phyloP scores from a whole-genome alignment of 2,329 filamentous ascomycete species.

The Fusarium sp. region DNA sequence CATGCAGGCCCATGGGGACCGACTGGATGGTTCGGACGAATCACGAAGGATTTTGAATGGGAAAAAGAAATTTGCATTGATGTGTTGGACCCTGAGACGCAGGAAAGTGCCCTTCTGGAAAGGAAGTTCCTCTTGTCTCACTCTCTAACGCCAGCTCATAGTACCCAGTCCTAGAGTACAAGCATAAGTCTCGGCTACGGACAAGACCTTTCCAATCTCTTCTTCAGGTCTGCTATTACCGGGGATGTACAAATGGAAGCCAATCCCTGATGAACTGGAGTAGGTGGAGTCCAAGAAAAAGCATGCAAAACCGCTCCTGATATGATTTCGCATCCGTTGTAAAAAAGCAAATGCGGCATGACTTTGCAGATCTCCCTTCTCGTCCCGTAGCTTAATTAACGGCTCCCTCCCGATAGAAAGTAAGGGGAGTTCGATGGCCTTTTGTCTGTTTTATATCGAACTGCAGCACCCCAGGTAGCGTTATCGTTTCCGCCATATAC shows the following conservation, averaged over 20 bases:
- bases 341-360: constrained; percentile 3
- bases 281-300: constrained; percentile 11
- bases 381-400: background rate
- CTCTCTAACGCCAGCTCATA: background rate
- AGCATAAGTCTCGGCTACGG: background rate
- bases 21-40: background rate
- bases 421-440: background rate
- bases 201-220: background rate
- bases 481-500: too few relatives aligned
- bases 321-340: background rate
- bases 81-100: background rate
- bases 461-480: background rate
- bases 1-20: background rate
- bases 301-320: constrained; percentile 12
- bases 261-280: constrained; percentile 15
- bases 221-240: background rate
- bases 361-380: constrained; percentile 22
- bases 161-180: background rate
- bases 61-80: background rate
- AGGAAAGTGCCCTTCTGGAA: background rate
- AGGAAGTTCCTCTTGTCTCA: background rate
- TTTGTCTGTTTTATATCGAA: background rate
- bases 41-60: fast-evolving
- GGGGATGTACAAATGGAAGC: background rate
- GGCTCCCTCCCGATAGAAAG: background rate